These are phyloP conservation scores for Mucor plumbeus DNA, from an alignment of 371 early-diverging fungal genomes.

Conservation along the genomic window DNA sequence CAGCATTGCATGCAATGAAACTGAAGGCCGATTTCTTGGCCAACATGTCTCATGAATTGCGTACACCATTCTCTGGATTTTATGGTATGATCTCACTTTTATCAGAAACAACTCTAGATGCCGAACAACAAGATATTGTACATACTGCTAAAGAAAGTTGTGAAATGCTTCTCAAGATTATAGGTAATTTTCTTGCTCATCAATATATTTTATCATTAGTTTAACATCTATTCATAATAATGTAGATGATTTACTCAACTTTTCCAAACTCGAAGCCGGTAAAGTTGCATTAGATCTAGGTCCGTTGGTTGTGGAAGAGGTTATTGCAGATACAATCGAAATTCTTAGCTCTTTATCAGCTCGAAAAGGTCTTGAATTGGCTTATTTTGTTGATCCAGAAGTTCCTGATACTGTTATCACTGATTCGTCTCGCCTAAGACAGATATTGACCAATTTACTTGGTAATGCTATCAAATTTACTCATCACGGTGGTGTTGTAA, in stretches of 20 bases:
- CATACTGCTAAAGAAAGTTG: constrained; percentile 65
- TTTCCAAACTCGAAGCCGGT: constrained; percentile 61
- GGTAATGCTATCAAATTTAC: constrained; percentile 77
- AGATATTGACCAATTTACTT: constrained; percentile 52
- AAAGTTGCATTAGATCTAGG: constrained; percentile 53
- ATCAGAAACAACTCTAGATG: constrained; percentile 59
- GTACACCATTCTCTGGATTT: constrained; percentile 67
- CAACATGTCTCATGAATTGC: constrained; percentile 68
- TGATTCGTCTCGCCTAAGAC: constrained; percentile 53
- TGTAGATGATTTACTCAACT: constrained; percentile 53
- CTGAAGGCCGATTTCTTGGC: constrained; percentile 62
- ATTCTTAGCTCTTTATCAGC: constrained; percentile 58
- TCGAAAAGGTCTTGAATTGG: constrained; percentile 57
- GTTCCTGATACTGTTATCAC: constrained; percentile 51
- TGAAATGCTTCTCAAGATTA: constrained; percentile 58
- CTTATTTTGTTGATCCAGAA: constrained; percentile 51
- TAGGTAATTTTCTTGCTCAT: constrained; percentile 29
- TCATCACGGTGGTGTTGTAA: constrained; percentile 60
- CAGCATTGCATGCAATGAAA: constrained; percentile 54
- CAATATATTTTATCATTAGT: not conserved
- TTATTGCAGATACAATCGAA: constrained; percentile 58
- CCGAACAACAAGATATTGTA: constrained; percentile 65
- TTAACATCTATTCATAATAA: not conserved
- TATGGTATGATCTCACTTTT: constrained; percentile 66
- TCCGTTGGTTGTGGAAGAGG: constrained; percentile 59